Conservation (phyloP, 768 basidiomycete genomes). For the Cytidiella melzeri region DNA sequence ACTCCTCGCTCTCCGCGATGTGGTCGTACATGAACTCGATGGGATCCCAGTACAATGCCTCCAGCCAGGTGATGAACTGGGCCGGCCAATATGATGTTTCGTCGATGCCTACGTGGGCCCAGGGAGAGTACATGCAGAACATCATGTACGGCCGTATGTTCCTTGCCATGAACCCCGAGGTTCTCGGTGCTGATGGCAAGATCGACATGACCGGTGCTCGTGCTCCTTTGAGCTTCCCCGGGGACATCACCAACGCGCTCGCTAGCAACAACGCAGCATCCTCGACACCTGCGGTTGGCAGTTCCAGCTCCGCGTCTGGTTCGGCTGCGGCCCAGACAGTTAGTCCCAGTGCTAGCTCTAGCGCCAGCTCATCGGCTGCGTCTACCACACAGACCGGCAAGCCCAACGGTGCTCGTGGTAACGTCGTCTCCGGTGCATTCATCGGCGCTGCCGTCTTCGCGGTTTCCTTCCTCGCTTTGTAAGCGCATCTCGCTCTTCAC, state of each 20-base stretch:
- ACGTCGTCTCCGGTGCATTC: slow-evolving; percentile 42
- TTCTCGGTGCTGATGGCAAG: slow-evolving; percentile 42
- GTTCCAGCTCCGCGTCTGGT: slow-evolving; percentile 21
- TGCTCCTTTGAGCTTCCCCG: slow-evolving; percentile 50
- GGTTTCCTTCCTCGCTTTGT: slow-evolving; percentile 32
- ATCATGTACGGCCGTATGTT: slow-evolving; percentile 42
- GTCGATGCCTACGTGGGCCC: slow-evolving; percentile 48
- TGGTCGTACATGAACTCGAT: slow-evolving; percentile 41
- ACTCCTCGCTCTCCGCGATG: slow-evolving; percentile 52
- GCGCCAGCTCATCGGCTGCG: slow-evolving; percentile 15
- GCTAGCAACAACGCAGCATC: slow-evolving; percentile 23
- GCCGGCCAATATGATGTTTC: slow-evolving; percentile 57
- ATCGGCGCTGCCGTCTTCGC: slow-evolving; percentile 47
- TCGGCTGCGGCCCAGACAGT: too few relatives aligned
- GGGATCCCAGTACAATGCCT: slow-evolving; percentile 38
- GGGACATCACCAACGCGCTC: slow-evolving; percentile 42
- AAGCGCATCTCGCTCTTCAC: slow-evolving; percentile 7
- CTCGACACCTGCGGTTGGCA: slow-evolving; percentile 23
- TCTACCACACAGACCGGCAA: slow-evolving; percentile 16
- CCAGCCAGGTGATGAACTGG: slow-evolving; percentile 43
- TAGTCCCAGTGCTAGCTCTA: too few relatives aligned
- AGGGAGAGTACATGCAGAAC: slow-evolving; percentile 47
- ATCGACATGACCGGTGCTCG: slow-evolving; percentile 43
- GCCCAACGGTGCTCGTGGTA: slow-evolving; percentile 39
- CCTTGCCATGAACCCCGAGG: slow-evolving; percentile 45